Conservation (phyloP, 2,329 filamentous ascomycete genomes). For the Diaporthe velutina region DNA sequence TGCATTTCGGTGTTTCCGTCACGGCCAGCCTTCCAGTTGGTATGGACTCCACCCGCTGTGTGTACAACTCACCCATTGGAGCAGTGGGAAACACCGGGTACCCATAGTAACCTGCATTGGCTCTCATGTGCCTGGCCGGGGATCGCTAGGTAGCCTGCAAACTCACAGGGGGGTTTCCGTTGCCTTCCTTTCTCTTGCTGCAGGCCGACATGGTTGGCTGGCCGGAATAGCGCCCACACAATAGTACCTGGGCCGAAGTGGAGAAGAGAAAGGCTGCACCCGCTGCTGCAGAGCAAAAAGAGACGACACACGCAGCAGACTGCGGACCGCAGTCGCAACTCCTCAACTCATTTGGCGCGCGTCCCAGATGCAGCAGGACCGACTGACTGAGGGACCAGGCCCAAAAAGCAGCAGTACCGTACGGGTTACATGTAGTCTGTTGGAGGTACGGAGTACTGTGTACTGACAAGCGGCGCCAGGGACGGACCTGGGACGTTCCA, state of each 20-base stretch:
- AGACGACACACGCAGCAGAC: not conserved
- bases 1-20: conserved; percentile 18
- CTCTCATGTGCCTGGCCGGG: conserved; percentile 33
- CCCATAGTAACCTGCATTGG: conserved; percentile 29
- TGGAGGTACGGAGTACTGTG: not conserved
- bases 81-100: conserved; percentile 7
- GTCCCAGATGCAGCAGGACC: not conserved
- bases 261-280: conserved; percentile 17
- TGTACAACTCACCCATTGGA: conserved; percentile 9
- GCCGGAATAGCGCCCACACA: conserved; percentile 20
- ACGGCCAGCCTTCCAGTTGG: conserved; percentile 8
- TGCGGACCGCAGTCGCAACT: not conserved
- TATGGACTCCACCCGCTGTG: conserved; percentile 24
- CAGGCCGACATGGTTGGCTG: conserved; percentile 31
- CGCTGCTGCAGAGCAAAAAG: conserved; percentile 21
- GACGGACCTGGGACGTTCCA: conserved; percentile 38
- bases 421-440: not conserved
- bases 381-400: not conserved
- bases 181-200: conserved; percentile 18
- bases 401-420: not conserved
- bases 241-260: conserved; percentile 39
- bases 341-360: not conserved
- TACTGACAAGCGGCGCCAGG: conserved; percentile 33
- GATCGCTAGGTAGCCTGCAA: conserved; percentile 33
- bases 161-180: conserved; percentile 21